Evolutionary conservation across 2,329 filamentous ascomycete genomes (phyloP).

Genomic region (Saccharata proteae): DNA sequence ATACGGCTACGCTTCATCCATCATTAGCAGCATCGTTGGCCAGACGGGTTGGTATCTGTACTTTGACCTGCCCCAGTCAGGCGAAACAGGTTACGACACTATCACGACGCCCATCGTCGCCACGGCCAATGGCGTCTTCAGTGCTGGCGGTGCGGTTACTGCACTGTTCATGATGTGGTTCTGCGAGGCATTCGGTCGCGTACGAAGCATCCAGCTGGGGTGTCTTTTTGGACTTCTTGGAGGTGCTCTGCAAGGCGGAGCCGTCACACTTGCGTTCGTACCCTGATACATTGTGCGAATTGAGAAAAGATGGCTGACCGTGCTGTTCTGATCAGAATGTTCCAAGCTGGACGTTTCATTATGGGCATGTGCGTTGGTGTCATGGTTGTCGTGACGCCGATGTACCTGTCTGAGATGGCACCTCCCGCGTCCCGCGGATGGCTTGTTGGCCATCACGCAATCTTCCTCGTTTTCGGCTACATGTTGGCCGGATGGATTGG

Average conservation of each 20-base stretch:
- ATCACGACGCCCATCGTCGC: constrained; percentile 36
- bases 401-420: constrained; percentile 34
- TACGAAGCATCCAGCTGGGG: constrained; percentile 36
- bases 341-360: constrained; percentile 32
- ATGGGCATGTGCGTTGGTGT: constrained; percentile 29
- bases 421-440: constrained; percentile 30
- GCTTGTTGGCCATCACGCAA: constrained; percentile 28
- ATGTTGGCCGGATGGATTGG: constrained; percentile 34
- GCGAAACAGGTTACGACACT: constrained; percentile 33
- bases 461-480: constrained; percentile 37
- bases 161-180: constrained; percentile 40
- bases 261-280: constrained; percentile 30
- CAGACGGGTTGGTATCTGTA: constrained; percentile 41
- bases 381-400: constrained; percentile 31
- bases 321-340: constrained; percentile 28
- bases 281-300: constrained; percentile 8
- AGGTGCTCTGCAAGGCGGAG: constrained; percentile 35
- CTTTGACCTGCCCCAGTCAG: constrained; percentile 34
- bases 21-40: constrained; percentile 41
- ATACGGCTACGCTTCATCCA: constrained; percentile 39
- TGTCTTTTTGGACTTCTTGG: constrained; percentile 33
- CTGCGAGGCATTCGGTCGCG: constrained; percentile 31
- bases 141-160: constrained; percentile 36
- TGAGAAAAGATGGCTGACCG: neutral
- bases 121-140: constrained; percentile 38